phyloP scores from a whole-genome alignment of 2,329 filamentous ascomycete genomes.

The Diplodia mutila region DNA sequence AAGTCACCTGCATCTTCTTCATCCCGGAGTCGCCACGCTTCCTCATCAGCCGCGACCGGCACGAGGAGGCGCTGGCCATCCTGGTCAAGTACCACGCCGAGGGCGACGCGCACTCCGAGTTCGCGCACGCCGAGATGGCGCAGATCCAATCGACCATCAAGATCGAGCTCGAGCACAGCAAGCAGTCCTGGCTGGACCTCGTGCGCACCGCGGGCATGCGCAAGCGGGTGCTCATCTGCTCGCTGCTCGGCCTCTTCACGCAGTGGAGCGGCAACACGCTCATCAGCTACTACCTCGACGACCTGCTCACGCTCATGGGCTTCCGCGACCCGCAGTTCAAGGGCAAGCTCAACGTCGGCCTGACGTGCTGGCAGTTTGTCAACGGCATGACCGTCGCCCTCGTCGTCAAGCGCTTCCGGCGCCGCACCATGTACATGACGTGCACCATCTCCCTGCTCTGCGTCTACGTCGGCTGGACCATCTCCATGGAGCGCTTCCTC shows the following conservation, averaged over 20 bases:
- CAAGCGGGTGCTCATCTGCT: slow-evolving; percentile 63
- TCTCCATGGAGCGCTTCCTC: slow-evolving; percentile 49
- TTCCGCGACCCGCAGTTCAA: slow-evolving; percentile 57
- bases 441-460: slow-evolving; percentile 43
- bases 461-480: slow-evolving; percentile 44
- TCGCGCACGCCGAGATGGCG: slow-evolving; percentile 67
- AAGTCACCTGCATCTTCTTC: slow-evolving; percentile 65
- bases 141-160: slow-evolving; percentile 68
- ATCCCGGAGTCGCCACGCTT: slow-evolving; percentile 70
- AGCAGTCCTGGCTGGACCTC: slow-evolving; percentile 63
- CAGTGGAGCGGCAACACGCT: slow-evolving; percentile 71
- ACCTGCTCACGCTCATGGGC: slow-evolving; percentile 64
- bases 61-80: slow-evolving; percentile 64
- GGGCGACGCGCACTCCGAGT: slow-evolving; percentile 55
- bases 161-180: slow-evolving; percentile 60
- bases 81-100: slow-evolving; percentile 67
- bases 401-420: slow-evolving; percentile 59
- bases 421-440: slow-evolving; percentile 60
- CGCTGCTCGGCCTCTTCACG: slow-evolving; percentile 65
- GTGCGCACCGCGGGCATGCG: slow-evolving; percentile 66
- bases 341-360: slow-evolving; percentile 62
- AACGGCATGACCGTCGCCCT: slow-evolving; percentile 58
- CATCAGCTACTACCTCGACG: slow-evolving; percentile 68
- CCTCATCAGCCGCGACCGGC: slow-evolving; percentile 65
- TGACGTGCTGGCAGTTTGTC: slow-evolving; percentile 55